Percentiles rank a stretch among this genome's conserved stretches.
These are phyloP conservation scores for Quercus mongolica DNA, from an alignment of 306 rosid species.

Conservation along the genomic window DNA sequence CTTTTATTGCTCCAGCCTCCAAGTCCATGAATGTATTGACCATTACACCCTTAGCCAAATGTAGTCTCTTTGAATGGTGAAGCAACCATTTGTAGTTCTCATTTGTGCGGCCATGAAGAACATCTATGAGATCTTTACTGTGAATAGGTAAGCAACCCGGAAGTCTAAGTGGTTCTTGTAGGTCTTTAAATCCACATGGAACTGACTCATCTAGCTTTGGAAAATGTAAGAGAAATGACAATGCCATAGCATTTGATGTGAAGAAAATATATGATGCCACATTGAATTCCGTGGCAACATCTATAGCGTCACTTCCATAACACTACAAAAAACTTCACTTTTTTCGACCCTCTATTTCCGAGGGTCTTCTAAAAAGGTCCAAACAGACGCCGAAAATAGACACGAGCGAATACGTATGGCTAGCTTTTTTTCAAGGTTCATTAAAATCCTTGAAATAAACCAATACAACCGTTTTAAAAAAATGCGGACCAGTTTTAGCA, in stretches of 20 bases:
- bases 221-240: conserved; percentile 22
- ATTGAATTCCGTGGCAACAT: conserved; percentile 22
- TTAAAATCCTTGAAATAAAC: too few relatives aligned
- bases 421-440: too few relatives aligned
- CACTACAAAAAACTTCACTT: too few relatives aligned
- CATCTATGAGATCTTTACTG: conserved; percentile 17
- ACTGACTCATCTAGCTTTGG: conserved; percentile 17
- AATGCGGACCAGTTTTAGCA: too few relatives aligned
- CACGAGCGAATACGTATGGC: too few relatives aligned
- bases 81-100: conserved; percentile 17
- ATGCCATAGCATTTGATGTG: conserved; percentile 15
- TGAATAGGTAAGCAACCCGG: conserved; percentile 19
- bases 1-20: conserved; percentile 17
- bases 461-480: too few relatives aligned
- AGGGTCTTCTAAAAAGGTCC: too few relatives aligned
- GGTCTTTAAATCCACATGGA: conserved; percentile 20
- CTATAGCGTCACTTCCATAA: conserved; percentile 11
- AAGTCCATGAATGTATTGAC: conserved; percentile 25
- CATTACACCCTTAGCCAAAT: conserved; percentile 23
- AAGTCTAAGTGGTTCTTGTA: conserved; percentile 6
- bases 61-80: conserved; percentile 15
- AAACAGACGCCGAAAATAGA: too few relatives aligned
- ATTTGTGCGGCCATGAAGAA: conserved; percentile 17
- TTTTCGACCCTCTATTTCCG: too few relatives aligned
- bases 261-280: conserved; percentile 20